phyloP scores from a whole-genome alignment of 805 yeast genomes.

The Pichia ethanolica region DNA sequence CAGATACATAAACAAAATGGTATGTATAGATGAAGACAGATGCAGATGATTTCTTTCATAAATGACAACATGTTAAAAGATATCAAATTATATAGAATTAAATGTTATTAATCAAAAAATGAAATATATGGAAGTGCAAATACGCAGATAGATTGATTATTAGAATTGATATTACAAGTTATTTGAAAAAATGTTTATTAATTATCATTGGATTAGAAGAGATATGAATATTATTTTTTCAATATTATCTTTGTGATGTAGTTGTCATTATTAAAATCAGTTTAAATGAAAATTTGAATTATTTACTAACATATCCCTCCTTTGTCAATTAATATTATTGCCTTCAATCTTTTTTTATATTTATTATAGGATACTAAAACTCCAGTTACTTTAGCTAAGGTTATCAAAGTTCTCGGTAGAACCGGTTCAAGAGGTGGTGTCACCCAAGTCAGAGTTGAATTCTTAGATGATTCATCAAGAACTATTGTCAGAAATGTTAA shows the following conservation, averaged over 20 bases:
- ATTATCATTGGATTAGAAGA: too few species aligned
- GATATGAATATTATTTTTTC: too few species aligned
- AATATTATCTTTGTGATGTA: too few species aligned
- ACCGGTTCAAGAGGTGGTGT: conserved; percentile 99
- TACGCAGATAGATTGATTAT: too few species aligned
- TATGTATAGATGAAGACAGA: conserved; percentile 4
- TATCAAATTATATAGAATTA: too few species aligned
- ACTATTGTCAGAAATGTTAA: conserved; percentile 95
- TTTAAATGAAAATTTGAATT: background rate
- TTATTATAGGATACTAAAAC: conserved; percentile 49
- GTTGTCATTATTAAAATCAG: too few species aligned
- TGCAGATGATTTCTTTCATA: too few species aligned
- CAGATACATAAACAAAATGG: conserved; percentile 14
- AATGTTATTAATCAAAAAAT: too few species aligned
- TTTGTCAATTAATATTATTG: background rate
- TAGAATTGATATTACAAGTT: too few species aligned
- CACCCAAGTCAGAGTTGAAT: conserved; percentile 96
- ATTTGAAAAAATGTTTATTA: too few species aligned
- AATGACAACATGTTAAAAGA: too few species aligned
- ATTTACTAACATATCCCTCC: background rate
- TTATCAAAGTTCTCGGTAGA: conserved; percentile 98
- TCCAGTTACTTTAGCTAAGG: conserved; percentile 99
- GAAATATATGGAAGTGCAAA: too few species aligned
- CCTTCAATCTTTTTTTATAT: background rate
- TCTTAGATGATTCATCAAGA: conserved; percentile 91